phyloP scores from a whole-genome alignment of 1,139 yeast species.

The Pichia sorboxylosa region DNA sequence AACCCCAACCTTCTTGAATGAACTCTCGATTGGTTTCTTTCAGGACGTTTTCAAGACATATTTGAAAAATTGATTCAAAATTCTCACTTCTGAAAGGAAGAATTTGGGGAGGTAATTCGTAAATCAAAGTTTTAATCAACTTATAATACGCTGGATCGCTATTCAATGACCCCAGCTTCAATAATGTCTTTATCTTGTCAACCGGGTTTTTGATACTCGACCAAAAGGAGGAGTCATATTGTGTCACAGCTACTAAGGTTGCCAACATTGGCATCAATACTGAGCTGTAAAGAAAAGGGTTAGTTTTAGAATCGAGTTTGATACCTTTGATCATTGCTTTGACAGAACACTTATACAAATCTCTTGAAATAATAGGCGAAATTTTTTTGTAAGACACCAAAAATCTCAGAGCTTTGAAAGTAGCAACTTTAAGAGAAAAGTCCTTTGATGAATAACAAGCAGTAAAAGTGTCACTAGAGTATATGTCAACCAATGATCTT shows the following conservation, averaged over 20 bases:
- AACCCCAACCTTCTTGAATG: conserved; percentile 18
- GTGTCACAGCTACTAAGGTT: conserved; percentile 32
- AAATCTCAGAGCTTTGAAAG: conserved; percentile 28
- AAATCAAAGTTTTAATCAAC: conserved; percentile 17
- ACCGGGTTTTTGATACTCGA: conserved; percentile 29
- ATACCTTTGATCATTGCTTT: conserved; percentile 43
- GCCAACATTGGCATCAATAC: conserved; percentile 39
- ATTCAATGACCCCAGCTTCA: conserved; percentile 41
- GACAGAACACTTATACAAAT: conserved; percentile 33
- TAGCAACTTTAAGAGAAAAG: conserved; percentile 36
- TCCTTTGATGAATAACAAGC: conserved; percentile 30
- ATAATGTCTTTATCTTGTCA: conserved; percentile 33
- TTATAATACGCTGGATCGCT: conserved; percentile 41
- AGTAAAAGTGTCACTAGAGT: conserved; percentile 35
- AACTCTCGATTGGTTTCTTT: conserved; percentile 16
- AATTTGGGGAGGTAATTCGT: conserved; percentile 18
- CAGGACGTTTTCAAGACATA: conserved; percentile 19
- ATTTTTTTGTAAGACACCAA: conserved; percentile 11
- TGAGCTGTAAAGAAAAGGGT: conserved; percentile 32
- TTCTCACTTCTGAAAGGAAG: conserved; percentile 11
- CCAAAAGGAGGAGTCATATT: conserved; percentile 39
- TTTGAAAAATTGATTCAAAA: conserved; percentile 18
- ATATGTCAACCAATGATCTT: conserved; percentile 19
- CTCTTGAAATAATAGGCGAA: conserved; percentile 17
- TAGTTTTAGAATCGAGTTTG: conserved; percentile 27